Base-by-base conservation (phyloP, 129 eudicot genomes). In the Deinandra increscens region DNA sequence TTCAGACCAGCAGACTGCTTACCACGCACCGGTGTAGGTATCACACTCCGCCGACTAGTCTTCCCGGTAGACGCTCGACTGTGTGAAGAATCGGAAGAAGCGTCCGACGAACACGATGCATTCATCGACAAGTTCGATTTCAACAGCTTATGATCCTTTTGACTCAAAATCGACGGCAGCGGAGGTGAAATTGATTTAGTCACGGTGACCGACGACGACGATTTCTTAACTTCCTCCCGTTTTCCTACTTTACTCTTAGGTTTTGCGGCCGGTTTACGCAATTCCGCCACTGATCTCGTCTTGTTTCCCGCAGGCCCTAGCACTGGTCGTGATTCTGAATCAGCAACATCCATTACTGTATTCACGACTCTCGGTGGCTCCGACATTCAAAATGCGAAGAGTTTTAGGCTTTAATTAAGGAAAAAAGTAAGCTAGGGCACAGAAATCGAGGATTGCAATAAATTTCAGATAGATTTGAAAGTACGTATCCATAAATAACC, bases 61-160 rank as follows among this genome's bases (percentile, higher is more conserved):
- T 72, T 81, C 60, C 95, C 90, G 0, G 86, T 84, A 2, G 98
- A 93, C 9, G 85, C 87, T 54, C 92, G 80, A 58, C 98, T 92
- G 7, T 75, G 88, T 12, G 89, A 82, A n/a, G 96, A 89, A 79
- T 92, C 98, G 0, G 95, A 63, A 2, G 98, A 89, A 5, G 98
- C 98, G 46, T 93, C 98, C 34, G 98, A 93, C 23, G 98, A 92
- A 59, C 98, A 92, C 37, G 98, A 92, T 12, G 90, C 95, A 78
- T 70, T 83, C 83, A 84, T 23, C 46, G 96, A 86, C 75, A 86
- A 77, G 64, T 80, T 87, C 15, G 78, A 66, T 67, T 68, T 64
- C 68, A 86, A 22, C 51, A 75, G 15, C 73, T 71, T 78, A 9
- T 50, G 60, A 37, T 72, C 82, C 74, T 69, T 72, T 7, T 75